Conservation (phyloP, 2,329 filamentous ascomycete species). For the Pseudogymnoascus sp. region DNA sequence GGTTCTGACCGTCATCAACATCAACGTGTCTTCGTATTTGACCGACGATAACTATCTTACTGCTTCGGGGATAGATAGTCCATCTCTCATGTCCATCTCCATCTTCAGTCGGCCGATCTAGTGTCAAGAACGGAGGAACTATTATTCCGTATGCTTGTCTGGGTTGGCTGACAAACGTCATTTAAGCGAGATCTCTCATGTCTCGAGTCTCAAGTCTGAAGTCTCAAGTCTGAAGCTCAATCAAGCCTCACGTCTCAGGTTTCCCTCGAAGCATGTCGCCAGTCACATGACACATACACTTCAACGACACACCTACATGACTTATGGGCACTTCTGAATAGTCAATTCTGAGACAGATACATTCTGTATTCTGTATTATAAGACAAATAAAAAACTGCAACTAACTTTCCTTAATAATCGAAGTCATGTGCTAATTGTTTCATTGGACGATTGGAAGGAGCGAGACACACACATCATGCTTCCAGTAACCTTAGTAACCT, state of each 20-base stretch:
- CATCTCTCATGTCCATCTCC: background rate
- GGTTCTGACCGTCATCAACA: background rate
- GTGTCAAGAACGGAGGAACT: background rate
- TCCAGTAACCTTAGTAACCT: background rate
- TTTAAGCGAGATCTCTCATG: background rate
- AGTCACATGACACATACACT: background rate
- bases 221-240: background rate
- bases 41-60: background rate
- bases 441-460: background rate
- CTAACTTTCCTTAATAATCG: background rate
- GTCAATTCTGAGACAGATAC: background rate
- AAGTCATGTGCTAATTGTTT: background rate
- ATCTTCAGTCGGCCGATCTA: background rate
- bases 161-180: background rate
- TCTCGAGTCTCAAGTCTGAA: background rate
- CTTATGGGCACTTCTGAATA: background rate
- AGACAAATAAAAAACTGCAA: background rate
- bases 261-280: background rate
- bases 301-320: background rate
- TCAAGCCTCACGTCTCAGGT: background rate
- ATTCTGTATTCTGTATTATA: background rate
- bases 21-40: background rate
- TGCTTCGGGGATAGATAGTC: background rate
- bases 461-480: background rate
- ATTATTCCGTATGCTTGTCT: background rate